A percentile compares a stretch with the other conserved stretches of the same genome.
Conservation (phyloP, 495 filamentous ascomycete species). For the Terfezia boudieri region DNA sequence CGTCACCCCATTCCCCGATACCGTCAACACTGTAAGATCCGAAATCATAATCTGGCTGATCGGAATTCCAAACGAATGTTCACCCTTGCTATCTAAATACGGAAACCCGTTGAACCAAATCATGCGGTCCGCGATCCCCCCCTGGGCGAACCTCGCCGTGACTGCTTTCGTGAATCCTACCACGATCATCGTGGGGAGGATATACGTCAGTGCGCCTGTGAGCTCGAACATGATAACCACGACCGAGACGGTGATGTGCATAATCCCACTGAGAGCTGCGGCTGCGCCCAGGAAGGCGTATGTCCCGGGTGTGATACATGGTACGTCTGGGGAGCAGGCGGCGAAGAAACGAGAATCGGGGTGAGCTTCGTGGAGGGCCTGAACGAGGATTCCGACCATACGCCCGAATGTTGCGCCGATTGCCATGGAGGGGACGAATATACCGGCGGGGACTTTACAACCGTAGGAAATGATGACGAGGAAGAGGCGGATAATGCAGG, state of each 20-base stretch:
- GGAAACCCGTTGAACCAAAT: constrained; percentile 99
- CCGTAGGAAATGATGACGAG: constrained; percentile 94
- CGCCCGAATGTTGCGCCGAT: constrained; percentile 85
- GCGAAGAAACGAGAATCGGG: constrained; percentile 68
- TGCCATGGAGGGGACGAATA: constrained; percentile 97
- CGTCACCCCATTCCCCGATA: constrained; percentile 33
- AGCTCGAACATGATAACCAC: constrained; percentile 98
- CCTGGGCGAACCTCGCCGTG: constrained; percentile 59
- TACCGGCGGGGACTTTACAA: constrained; percentile 92
- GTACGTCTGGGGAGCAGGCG: constrained; percentile 72
- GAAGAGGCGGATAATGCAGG: constrained; percentile 58
- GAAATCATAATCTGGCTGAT: constrained; percentile 84
- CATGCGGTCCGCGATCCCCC: constrained; percentile 93
- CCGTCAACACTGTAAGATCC: constrained; percentile 50
- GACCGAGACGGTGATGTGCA: constrained; percentile 91
- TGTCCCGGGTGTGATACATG: constrained; percentile 88
- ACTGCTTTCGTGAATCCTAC: constrained; percentile 94
- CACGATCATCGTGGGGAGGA: constrained; percentile 95
- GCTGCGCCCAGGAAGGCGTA: constrained; percentile 88
- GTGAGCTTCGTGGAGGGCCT: constrained; percentile 64
- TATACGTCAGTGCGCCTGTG: constrained; percentile 85
- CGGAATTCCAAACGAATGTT: constrained; percentile 89
- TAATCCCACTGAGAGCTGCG: constrained; percentile 91
- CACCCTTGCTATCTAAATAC: constrained; percentile 94
- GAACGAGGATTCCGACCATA: constrained; percentile 83